Percentiles rank a stretch among this genome's conserved stretches.
Evolutionary conservation across 305 asterid genomes (phyloP).

Genomic region (Andrographis paniculata): DNA sequence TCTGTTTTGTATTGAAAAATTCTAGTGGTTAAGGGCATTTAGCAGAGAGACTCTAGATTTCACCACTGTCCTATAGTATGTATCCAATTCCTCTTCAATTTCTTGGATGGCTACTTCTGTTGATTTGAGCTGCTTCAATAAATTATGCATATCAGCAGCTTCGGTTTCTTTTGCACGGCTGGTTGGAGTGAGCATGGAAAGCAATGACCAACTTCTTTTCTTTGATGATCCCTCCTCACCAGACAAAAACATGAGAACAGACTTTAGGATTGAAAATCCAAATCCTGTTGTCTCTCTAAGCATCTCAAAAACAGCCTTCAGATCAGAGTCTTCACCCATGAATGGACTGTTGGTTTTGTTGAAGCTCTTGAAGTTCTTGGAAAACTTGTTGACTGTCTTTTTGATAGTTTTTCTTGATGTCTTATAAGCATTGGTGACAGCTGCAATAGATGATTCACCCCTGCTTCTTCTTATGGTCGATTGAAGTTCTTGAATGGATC

Average conservation of each 20-base stretch:
- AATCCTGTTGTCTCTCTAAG: background rate
- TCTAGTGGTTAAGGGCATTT: constrained; percentile 1
- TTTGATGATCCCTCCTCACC: constrained; percentile 17
- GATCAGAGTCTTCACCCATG: constrained; percentile 3
- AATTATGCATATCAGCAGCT: background rate
- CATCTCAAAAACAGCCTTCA: constrained; percentile 2
- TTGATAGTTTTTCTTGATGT: constrained; percentile 22
- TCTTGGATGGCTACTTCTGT: background rate
- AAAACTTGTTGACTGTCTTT: constrained; percentile 22
- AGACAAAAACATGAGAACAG: constrained; percentile 13
- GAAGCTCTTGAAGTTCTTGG: constrained; percentile 20
- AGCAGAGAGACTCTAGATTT: background rate
- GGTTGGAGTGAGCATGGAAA: constrained; percentile 21
- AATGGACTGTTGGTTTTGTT: constrained; percentile 5
- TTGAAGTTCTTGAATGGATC: constrained; percentile 4
- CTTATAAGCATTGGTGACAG: constrained; percentile 16
- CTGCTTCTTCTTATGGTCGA: background rate
- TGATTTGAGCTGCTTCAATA: background rate
- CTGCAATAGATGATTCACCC: constrained; percentile 4
- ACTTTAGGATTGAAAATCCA: background rate
- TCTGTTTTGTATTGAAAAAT: background rate
- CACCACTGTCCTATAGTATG: constrained; percentile 1
- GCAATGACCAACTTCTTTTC: constrained; percentile 11
- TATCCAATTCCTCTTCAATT: background rate
- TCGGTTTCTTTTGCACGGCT: background rate